Evolutionary conservation across 2,329 filamentous ascomycete species (phyloP).

Genomic region (Sphaerulina vaccinii): DNA sequence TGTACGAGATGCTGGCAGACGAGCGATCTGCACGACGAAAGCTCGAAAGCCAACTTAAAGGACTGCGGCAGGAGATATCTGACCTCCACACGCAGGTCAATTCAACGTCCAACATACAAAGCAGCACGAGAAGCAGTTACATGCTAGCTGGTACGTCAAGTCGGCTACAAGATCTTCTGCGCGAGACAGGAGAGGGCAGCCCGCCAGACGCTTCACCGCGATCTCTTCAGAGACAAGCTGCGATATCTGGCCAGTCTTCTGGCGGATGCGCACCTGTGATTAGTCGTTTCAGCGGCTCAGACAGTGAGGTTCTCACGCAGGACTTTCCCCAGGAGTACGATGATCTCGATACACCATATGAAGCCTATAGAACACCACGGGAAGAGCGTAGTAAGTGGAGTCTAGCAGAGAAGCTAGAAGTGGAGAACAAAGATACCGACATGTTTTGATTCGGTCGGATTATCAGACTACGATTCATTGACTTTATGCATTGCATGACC

Average conservation of each 20-base stretch:
- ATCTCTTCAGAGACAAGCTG: constrained; percentile 15
- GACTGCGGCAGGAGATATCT: constrained; percentile 32
- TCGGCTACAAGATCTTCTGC: constrained; percentile 30
- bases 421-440: constrained; percentile 16
- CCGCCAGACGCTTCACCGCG: constrained; percentile 16
- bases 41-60: constrained; percentile 35
- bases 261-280: constrained; percentile 10
- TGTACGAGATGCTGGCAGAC: constrained; percentile 41
- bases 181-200: constrained; percentile 29
- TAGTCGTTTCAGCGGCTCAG: constrained; percentile 30
- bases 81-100: constrained; percentile 36
- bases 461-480: background rate
- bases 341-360: constrained; percentile 27
- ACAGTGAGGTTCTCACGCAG: constrained; percentile 25
- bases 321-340: constrained; percentile 15
- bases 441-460: constrained; percentile 26
- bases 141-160: constrained; percentile 28
- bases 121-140: constrained; percentile 31
- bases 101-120: constrained; percentile 22
- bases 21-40: constrained; percentile 39
- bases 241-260: constrained; percentile 15
- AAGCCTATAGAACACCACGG: constrained; percentile 31
- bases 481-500: background rate
- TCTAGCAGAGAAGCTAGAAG: constrained; percentile 15
- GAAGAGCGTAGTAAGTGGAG: constrained; percentile 31